Evolutionary conservation across 805 yeast species (phyloP), one percentile per base, ranked within the genome.

Genomic region (Cyberlindnera subsufficiens): DNA sequence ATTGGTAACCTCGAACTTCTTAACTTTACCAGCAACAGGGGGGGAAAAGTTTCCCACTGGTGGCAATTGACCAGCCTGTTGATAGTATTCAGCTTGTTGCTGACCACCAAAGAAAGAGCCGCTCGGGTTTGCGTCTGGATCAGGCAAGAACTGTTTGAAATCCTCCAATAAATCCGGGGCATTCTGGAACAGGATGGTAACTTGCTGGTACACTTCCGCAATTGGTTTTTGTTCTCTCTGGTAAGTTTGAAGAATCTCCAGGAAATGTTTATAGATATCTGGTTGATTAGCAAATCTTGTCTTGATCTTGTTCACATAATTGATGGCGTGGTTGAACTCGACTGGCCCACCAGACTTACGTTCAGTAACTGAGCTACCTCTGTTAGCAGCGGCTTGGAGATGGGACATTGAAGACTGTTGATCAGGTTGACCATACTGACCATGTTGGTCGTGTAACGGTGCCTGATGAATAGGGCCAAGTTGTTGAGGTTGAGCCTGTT

Each of bases 191-290:
- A 93, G 70, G 6, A 80, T 73, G 1, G 96, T 85, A 3, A 93
- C 96, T 60, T 93, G 97, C 42, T 87, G 84, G 58, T 93, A 93
- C 11, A 93, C 99, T 58, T 93, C 98, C 40, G 87, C 82, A 41
- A 93, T 93, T 38, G 96, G 96, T 58, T 88, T 85, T 59, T 89
- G 95, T 59, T 91, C 99, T 50, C 95, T 80, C 68, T 93, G 99
- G 61, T 91, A 93, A 37, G 97, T 91, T 63, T 93, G 99, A 54
- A 93, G 69, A 44, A 91, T 93, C 62, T 93, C 99, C 64, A 95
- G 70, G 54, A 93, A 93, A 54, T 82, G 89, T 66, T 93, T 93
- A 70, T 93, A 93, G 44, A 90, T 88, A 56, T 91, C 97, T 1
- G 99, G 99, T 63, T 90, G 96, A 56, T 81, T 77, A 17, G 95